Evolutionary conservation across 495 filamentous ascomycete genomes (phyloP), one percentile per base, ranked within the genome.

Genomic region (Tuber magnatum): DNA sequence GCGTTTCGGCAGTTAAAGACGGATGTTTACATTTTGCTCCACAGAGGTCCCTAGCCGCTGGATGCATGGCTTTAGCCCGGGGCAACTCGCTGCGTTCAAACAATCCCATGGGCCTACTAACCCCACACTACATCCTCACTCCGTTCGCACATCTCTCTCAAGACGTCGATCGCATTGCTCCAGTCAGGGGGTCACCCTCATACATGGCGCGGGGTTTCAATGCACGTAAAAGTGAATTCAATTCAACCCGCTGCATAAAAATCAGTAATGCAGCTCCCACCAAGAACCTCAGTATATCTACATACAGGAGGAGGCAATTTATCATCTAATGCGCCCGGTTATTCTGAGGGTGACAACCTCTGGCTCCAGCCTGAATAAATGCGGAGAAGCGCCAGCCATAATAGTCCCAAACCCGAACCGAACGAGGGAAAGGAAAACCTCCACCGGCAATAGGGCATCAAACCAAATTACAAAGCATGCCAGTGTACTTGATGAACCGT

Each of bases 401-500:
- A 16, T 69, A 9, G 16, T 39, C 51, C 68, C 40, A 43, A 68
- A 68, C 69, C 39, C 61, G 46, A 72, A 48, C 74, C 44, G n/a
- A 73, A 65, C 28, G 51, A 73, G n/a, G 41, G 18, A 73, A 51
- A 18, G n/a, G n/a, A 46, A 73, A 48, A 32, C 40, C 46, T 40
- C 74, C 14, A 51, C 40, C 70, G 51, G 5, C 10, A 51, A 48
- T n/a, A 74, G 43, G 3, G 7, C 42, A 71, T 68, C 28, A 74
- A 68, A 68, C 24, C 8, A 68, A 68, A 41, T 20, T 40, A 74
- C 39, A 40, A 68, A 48, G 68, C 44, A 74, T 68, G 46, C 72
- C 69, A 42, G 68, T 75, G 43, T 28, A 71, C 75, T 73, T 70
- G 43, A 70, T 38, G 42, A 73, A 65, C 61, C 43, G 61, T 69